Evolutionary conservation across 371 early-diverging fungal genomes (phyloP), one percentile per base, ranked within the genome.

Genomic region (Aphelidium insulamus): DNA sequence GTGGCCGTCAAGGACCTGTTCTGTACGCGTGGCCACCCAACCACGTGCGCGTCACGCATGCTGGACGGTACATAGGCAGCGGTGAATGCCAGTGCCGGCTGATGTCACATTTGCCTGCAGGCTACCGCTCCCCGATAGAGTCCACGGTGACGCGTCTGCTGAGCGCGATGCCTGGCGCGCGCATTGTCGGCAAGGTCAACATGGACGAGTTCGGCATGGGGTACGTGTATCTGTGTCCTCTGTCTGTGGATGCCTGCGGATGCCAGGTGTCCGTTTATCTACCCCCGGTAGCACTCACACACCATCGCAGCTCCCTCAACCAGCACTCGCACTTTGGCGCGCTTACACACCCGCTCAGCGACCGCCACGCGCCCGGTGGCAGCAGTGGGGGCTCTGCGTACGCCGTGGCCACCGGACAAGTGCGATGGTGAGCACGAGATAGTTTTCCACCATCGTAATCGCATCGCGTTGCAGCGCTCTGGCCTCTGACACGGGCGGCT

Each of bases 171-270:
- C n/a, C 70, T 0, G 88, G 90, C 2, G 78, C 66, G 0, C 44
- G 72, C 5, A 50, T 77, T 6, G 55, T 74, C 5, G 86, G 83
- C n/a, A 82, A 83, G 37, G 68, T 80, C 9, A 90, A 86, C 49
- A 72, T 90, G 82, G 92, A 91, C 47, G 91, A 90, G 46, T 91
- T 88, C 66, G 92, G 86, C n/a, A 90, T 91, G 88, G 92, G 92
- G 57, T 77, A 51, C 1, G 32, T 18, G 14, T 5, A 5, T 5
- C 9, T 28, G 5, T 32, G n/a, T n/a, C n/a, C n/a, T n/a, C n/a
- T n/a, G n/a, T n/a, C n/a, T n/a, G n/a, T n/a, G n/a, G n/a, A n/a
- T n/a, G n/a, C n/a, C n/a, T n/a, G n/a, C n/a, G n/a, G n/a, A n/a
- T n/a, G 14, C 8, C 32, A 9, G 22, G 31, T 11, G 14, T 36